Evolutionary conservation across 441 rosid genomes (phyloP).

Genomic region (Iberis amara): DNA sequence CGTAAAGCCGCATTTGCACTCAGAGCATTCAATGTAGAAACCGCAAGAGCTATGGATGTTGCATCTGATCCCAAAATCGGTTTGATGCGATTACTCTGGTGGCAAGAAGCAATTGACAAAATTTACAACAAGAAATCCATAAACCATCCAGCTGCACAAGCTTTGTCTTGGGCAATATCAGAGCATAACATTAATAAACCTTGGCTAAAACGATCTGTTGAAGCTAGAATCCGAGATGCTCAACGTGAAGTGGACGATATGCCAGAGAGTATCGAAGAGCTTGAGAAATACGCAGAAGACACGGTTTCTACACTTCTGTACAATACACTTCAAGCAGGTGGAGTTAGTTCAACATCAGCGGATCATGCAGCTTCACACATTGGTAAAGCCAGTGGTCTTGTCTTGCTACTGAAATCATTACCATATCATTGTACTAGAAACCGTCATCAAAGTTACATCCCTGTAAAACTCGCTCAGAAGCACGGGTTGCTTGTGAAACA

Average conservation of each 20-base stretch:
- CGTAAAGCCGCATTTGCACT: slow-evolving; percentile 82
- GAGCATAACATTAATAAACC: slow-evolving; percentile 61
- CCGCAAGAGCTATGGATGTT: slow-evolving; percentile 83
- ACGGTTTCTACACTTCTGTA: slow-evolving; percentile 66
- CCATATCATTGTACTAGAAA: slow-evolving; percentile 70
- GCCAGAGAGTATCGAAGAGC: slow-evolving; percentile 56
- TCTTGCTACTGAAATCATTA: slow-evolving; percentile 61
- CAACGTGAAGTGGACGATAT: slow-evolving; percentile 51
- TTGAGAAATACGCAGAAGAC: slow-evolving; percentile 78
- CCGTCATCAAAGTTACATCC: slow-evolving; percentile 63
- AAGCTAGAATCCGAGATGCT: slow-evolving; percentile 76
- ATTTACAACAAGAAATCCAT: slow-evolving; percentile 54
- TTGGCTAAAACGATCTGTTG: slow-evolving; percentile 75
- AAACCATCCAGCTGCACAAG: slow-evolving; percentile 75
- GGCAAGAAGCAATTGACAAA: slow-evolving; percentile 87
- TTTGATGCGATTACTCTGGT: slow-evolving; percentile 82
- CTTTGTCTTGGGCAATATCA: slow-evolving; percentile 61
- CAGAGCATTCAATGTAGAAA: slow-evolving; percentile 79
- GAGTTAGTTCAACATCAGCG: slow-evolving; percentile 58
- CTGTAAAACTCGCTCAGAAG: slow-evolving; percentile 54
- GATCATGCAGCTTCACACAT: slow-evolving; percentile 83
- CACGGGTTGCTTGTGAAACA: slow-evolving; percentile 61
- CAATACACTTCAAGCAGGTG: slow-evolving; percentile 72
- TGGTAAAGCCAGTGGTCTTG: slow-evolving; percentile 87
- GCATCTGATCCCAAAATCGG: slow-evolving; percentile 85